Percentiles rank a stretch among this genome's conserved stretches.
Conservation (phyloP, 169 alveolate genomes). For the Condylostoma magnum region DNA sequence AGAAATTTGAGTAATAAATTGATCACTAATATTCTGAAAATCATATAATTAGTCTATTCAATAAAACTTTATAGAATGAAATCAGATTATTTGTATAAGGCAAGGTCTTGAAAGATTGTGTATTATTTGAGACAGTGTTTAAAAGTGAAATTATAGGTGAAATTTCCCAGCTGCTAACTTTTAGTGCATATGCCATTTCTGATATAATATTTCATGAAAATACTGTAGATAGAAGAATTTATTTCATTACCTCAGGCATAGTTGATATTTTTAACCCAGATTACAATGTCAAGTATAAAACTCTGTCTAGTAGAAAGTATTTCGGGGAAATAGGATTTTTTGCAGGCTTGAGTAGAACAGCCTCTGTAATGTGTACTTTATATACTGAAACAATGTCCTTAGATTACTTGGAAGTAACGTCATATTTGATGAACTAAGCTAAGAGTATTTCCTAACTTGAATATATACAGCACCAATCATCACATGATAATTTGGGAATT, state of each 20-base stretch:
- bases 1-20: neutral
- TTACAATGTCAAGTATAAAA: neutral
- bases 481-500: neutral
- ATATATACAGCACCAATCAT: neutral
- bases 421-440: conserved; percentile 7
- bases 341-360: conserved; percentile 23
- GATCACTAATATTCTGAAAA: neutral
- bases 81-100: neutral
- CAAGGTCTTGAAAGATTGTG: conserved; percentile 4
- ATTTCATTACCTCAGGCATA: neutral
- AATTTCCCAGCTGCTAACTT: neutral
- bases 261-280: conserved; percentile 4
- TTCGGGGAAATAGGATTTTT: conserved; percentile 44
- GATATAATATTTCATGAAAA: neutral
- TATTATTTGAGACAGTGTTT: conserved; percentile 16
- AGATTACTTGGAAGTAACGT: conserved; percentile 14
- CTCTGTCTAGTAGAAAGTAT: neutral
- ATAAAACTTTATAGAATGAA: conserved; percentile 3
- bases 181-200: neutral
- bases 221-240: neutral
- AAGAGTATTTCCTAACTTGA: neutral
- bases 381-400: conserved; percentile 12
- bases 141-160: neutral
- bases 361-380: conserved; percentile 3
- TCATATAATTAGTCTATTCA: conserved; percentile 3